A percentile compares a stretch with the other conserved stretches of the same genome.
phyloP scores from a whole-genome alignment of 176 grass and related monocot species.

The Pontederia paniculata region DNA sequence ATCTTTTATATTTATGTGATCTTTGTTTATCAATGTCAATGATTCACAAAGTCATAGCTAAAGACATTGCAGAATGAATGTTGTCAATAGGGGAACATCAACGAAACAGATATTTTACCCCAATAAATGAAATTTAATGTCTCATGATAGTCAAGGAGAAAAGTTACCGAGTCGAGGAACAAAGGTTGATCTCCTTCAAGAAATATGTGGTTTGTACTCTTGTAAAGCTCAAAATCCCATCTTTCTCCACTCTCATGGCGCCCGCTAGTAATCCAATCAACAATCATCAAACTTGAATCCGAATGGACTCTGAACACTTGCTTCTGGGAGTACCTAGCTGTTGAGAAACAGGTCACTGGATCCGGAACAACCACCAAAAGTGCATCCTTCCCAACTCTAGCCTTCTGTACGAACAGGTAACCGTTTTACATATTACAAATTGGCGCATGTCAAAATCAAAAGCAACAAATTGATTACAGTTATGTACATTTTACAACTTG shows the following conservation, averaged over 20 bases:
- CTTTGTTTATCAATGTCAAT: no score
- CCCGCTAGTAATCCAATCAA: slow-evolving; percentile 93
- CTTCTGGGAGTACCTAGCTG: slow-evolving; percentile 53
- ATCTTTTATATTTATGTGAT: no score
- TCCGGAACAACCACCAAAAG: slow-evolving; percentile 72
- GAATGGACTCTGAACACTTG: slow-evolving; percentile 55
- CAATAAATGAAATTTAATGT: background rate
- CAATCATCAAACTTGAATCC: slow-evolving; percentile 65
- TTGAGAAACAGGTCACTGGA: slow-evolving; percentile 80
- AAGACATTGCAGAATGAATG: no score
- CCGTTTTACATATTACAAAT: slow-evolving; percentile 6
- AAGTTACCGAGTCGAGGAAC: slow-evolving; percentile 67
- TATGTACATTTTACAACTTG: no score
- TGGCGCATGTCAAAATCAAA: background rate
- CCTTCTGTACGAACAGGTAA: slow-evolving; percentile 38
- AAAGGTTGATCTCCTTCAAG: slow-evolving; percentile 52
- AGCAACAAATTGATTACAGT: background rate
- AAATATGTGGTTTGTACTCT: slow-evolving; percentile 57
- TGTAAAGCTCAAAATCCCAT: slow-evolving; percentile 62
- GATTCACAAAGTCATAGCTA: no score
- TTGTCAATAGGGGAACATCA: no score
- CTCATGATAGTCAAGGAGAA: slow-evolving; percentile 14
- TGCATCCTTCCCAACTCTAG: slow-evolving; percentile 54
- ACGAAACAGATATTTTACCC: no score
- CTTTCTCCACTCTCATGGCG: slow-evolving; percentile 71